Conservation (phyloP, 1,139 yeast genomes). For the Protomyces gravidus region DNA sequence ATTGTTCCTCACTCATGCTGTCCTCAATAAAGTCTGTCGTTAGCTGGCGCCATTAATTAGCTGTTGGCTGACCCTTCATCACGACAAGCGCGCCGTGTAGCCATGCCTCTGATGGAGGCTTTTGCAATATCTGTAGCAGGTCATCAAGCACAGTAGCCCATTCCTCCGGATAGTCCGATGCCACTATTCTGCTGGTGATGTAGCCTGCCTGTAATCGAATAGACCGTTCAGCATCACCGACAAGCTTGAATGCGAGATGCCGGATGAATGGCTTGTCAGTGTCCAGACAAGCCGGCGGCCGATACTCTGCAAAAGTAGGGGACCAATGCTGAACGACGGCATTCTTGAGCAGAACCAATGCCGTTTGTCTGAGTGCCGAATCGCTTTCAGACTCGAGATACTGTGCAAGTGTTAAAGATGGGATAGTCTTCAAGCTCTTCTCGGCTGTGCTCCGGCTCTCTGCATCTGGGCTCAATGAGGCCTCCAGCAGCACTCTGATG, state of each 20-base stretch:
- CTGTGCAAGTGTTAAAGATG: background rate
- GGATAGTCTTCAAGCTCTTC: background rate
- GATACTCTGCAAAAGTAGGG: slow-evolving; percentile 26
- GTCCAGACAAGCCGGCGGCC: slow-evolving; percentile 22
- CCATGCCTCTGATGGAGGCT: slow-evolving; percentile 12
- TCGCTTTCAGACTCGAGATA: background rate
- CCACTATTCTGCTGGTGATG: slow-evolving; percentile 29
- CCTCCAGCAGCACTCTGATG: background rate
- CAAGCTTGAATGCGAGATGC: slow-evolving; percentile 16
- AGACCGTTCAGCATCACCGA: slow-evolving; percentile 16
- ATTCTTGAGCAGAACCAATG: slow-evolving; percentile 29
- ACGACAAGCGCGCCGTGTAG: slow-evolving; percentile 29
- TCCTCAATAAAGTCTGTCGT: slow-evolving; percentile 30
- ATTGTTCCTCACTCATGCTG: slow-evolving; percentile 30
- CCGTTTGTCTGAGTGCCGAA: slow-evolving; percentile 12
- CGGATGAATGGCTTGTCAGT: slow-evolving; percentile 20
- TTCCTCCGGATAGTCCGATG: slow-evolving; percentile 32
- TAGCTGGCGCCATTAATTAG: background rate
- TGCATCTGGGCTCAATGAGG: background rate
- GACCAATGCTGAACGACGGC: slow-evolving; percentile 31
- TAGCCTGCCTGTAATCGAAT: slow-evolving; percentile 29
- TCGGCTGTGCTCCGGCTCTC: background rate
- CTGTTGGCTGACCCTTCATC: slow-evolving; percentile 25
- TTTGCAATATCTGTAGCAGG: slow-evolving; percentile 17
- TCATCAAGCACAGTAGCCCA: slow-evolving; percentile 31